phyloP scores from a whole-genome alignment of 768 basidiomycete species.

The Lactifluus piperatus region DNA sequence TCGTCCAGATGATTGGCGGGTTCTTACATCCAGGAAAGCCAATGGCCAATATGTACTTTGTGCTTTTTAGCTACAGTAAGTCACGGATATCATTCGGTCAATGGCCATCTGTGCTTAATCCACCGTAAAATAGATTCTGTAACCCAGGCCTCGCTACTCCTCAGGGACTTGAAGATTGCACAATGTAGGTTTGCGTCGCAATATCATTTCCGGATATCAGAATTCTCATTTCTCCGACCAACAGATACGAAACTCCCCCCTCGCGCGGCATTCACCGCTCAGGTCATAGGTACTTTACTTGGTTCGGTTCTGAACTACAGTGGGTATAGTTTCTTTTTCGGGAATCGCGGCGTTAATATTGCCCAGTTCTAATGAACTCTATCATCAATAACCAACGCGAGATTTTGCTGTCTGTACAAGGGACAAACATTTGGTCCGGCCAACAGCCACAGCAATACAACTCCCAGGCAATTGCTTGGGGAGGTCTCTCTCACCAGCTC shows the following conservation, averaged over 20 bases:
- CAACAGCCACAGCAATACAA: conserved; percentile 44
- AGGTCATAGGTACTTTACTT: conserved; percentile 40
- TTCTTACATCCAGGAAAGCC: conserved; percentile 30
- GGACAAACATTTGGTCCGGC: conserved; percentile 45
- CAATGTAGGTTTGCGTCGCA: conserved; percentile 27
- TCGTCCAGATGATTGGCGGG: conserved; percentile 40
- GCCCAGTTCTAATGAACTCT: conserved; percentile 45
- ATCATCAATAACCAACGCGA: conserved; percentile 44
- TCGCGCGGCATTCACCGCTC: conserved; percentile 41
- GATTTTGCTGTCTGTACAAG: conserved; percentile 45
- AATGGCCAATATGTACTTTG: conserved; percentile 32
- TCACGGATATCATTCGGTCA: background rate
- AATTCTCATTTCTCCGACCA: background rate
- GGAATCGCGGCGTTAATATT: background rate
- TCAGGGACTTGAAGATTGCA: conserved; percentile 42
- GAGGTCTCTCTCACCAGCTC: conserved; percentile 27
- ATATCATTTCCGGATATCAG: background rate
- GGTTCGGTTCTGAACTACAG: conserved; percentile 33
- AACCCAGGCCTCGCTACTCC: conserved; percentile 32
- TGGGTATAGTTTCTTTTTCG: background rate
- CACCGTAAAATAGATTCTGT: conserved; percentile 29
- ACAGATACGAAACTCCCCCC: conserved; percentile 39
- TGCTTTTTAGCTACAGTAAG: conserved; percentile 40
- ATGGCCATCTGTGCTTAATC: background rate
- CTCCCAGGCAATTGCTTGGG: conserved; percentile 45